These are phyloP conservation scores for Tubosaeta sp. DNA, from an alignment of 768 basidiomycete genomes.

Conservation along the genomic window DNA sequence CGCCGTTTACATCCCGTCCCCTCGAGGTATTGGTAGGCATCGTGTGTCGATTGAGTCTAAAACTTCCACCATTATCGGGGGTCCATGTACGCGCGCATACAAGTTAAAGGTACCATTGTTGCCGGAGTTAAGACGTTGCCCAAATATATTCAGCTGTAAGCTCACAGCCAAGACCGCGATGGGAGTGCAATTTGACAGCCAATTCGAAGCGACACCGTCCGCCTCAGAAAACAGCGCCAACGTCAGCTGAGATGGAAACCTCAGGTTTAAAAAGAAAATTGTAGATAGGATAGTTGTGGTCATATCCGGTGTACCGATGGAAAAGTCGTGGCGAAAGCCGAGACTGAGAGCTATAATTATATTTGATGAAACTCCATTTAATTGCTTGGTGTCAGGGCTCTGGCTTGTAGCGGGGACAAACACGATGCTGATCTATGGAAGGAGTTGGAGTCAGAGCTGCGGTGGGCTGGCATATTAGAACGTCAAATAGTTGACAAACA, in stretches of 20 bases:
- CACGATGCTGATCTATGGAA: background rate
- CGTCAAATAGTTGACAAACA: background rate
- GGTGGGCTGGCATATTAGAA: background rate
- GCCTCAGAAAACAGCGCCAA: conserved; percentile 2
- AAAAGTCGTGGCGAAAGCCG: background rate
- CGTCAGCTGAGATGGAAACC: conserved; percentile 1
- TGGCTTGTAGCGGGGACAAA: conserved; percentile 2
- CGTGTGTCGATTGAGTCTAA: background rate
- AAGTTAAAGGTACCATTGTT: background rate
- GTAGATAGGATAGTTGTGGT: background rate
- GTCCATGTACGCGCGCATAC: background rate
- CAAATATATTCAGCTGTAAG: background rate
- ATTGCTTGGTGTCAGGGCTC: conserved; percentile 6
- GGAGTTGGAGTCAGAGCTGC: background rate
- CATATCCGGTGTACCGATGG: background rate
- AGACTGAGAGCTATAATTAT: conserved; percentile 4
- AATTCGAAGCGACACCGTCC: background rate
- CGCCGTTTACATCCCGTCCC: background rate
- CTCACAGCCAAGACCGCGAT: background rate
- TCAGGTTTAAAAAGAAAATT: conserved; percentile 8
- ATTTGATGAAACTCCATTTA: conserved; percentile 6
- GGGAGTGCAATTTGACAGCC: background rate
- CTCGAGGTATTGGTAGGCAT: background rate
- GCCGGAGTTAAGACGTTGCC: background rate
- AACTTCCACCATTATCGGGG: background rate